Conservation (phyloP, 1,139 yeast genomes). For the Pichia cactophila region DNA sequence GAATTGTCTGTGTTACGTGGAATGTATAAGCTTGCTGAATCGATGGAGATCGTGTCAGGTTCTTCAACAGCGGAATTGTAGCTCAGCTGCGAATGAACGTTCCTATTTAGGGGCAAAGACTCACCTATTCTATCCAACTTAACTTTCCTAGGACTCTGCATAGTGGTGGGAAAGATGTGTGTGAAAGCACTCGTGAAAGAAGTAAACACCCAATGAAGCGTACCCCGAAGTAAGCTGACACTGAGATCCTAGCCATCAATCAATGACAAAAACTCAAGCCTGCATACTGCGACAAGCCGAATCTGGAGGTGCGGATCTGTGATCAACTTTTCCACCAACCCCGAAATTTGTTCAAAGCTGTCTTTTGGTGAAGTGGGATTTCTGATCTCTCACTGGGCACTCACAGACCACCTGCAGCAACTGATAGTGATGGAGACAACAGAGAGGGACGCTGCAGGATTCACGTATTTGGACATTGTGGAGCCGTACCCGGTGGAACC, state of each 20-base stretch:
- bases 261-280: no score
- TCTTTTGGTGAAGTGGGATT: background rate
- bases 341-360: background rate
- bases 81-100: background rate
- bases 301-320: background rate
- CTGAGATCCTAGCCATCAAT: no score
- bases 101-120: background rate
- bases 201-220: no score
- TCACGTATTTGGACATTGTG: constrained; percentile 11
- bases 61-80: constrained; percentile 1
- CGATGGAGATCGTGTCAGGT: background rate
- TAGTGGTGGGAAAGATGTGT: background rate
- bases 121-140: background rate
- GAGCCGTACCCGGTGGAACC: constrained; percentile 28
- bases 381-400: background rate
- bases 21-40: background rate
- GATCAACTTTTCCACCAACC: background rate
- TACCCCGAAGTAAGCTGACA: no score
- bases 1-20: background rate
- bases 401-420: background rate
- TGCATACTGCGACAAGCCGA: background rate
- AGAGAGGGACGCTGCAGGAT: background rate
- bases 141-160: background rate
- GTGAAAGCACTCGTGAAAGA: background rate
- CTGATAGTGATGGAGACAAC: background rate